A percentile compares a stretch with the other conserved stretches of the same genome.
phyloP scores from a whole-genome alignment of 2,329 filamentous ascomycete genomes.

The Cladosporium sp. region DNA sequence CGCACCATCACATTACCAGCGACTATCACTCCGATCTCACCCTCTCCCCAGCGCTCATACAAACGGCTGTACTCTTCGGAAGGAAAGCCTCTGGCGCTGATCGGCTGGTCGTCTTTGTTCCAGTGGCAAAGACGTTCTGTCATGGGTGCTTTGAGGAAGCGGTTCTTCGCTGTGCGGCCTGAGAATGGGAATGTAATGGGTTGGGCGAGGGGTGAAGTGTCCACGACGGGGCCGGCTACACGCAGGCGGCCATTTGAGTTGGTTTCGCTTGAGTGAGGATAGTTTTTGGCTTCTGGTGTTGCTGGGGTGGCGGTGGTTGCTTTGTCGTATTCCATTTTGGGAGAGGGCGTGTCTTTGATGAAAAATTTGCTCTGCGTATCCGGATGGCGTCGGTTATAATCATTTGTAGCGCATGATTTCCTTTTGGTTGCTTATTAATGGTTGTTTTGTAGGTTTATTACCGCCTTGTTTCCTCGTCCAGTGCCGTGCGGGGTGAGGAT shows the following conservation, averaged over 20 bases:
- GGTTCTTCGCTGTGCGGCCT: constrained; percentile 30
- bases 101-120: constrained; percentile 28
- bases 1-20: constrained; percentile 34
- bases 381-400: background rate
- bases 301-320: constrained; percentile 16
- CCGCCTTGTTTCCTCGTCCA: constrained; percentile 12
- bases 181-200: constrained; percentile 34
- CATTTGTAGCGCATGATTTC: background rate
- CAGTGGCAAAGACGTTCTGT: constrained; percentile 34
- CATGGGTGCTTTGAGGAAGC: constrained; percentile 36
- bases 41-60: constrained; percentile 34
- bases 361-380: background rate
- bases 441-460: background rate
- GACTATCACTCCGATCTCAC: constrained; percentile 34
- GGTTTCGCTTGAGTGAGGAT: constrained; percentile 24
- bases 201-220: constrained; percentile 26
- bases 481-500: background rate
- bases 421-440: background rate
- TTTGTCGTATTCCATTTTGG: constrained; percentile 31
- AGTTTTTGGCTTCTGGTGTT: constrained; percentile 26
- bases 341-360: background rate
- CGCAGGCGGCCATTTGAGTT: constrained; percentile 27
- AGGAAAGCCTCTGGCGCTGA: constrained; percentile 31
- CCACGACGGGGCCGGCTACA: constrained; percentile 26
- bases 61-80: constrained; percentile 29